Conservation (phyloP, 305 asterid species). For the Salvia sclarea region DNA sequence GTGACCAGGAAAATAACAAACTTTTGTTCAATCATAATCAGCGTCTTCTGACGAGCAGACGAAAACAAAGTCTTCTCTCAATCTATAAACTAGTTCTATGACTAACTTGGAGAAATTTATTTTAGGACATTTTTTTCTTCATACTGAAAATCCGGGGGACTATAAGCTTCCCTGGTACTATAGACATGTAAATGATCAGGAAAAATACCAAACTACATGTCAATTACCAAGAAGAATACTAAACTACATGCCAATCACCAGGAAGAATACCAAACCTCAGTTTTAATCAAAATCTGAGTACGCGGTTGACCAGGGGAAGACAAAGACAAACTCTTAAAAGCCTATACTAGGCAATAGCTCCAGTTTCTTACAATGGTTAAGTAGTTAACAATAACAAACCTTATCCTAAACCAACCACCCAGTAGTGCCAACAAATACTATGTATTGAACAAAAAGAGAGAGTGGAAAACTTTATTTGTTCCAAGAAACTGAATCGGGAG, state of each 20-base stretch:
- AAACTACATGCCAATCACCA: neutral
- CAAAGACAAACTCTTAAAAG: neutral
- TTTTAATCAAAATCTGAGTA: neutral
- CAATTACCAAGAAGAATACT: no score
- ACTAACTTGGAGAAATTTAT: no score
- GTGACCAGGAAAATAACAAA: no score
- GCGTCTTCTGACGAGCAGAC: no score
- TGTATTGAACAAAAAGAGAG: slow-evolving; percentile 11
- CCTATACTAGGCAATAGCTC: slow-evolving; percentile 15
- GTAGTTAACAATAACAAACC: neutral
- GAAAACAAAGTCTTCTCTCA: slow-evolving; percentile 14
- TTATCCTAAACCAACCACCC: neutral
- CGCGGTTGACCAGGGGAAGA: neutral
- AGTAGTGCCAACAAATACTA: neutral
- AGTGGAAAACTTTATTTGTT: slow-evolving; percentile 17
- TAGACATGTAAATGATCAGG: no score
- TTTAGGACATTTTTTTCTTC: no score
- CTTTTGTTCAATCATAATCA: no score
- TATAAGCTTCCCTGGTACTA: no score
- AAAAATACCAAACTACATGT: no score
- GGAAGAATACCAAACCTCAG: neutral
- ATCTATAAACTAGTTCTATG: neutral
- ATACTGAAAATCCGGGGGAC: no score
- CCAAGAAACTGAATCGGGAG: slow-evolving; percentile 19
- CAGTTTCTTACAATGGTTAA: neutral